Percentiles rank a stretch among this genome's conserved stretches.
These are phyloP conservation scores for Chlorella sp. DNA, from an alignment of 139 green algal genomes.

Conservation along the genomic window DNA sequence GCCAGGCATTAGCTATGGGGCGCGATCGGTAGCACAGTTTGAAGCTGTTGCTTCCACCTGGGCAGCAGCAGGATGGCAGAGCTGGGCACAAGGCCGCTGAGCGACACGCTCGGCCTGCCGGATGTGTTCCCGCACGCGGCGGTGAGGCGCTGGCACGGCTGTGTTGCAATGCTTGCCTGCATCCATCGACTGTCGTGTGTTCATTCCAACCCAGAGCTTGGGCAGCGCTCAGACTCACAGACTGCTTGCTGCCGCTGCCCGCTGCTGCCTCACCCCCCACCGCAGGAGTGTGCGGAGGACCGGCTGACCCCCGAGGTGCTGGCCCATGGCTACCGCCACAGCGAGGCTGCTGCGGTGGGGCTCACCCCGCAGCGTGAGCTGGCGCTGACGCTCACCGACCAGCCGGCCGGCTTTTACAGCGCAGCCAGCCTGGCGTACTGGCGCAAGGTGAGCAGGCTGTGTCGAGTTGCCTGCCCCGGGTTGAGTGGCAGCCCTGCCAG, in stretches of 20 bases:
- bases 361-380: constrained; percentile 15
- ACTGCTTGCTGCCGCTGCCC: background rate
- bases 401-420: constrained; percentile 13
- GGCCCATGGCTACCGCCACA: constrained; percentile 18
- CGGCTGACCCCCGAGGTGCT: constrained; percentile 15
- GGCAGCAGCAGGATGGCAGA: no score
- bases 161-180: no score
- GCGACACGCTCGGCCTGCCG: constrained; percentile 9
- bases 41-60: no score
- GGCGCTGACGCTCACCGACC: constrained; percentile 19
- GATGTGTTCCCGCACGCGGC: constrained; percentile 14
- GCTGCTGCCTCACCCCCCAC: background rate
- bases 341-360: constrained; percentile 3
- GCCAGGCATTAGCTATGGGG: no score
- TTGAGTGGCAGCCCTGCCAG: no score
- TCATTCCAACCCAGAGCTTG: no score
- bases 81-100: background rate
- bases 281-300: constrained; percentile 29
- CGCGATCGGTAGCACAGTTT: no score
- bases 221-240: no score
- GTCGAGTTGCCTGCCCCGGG: no score
- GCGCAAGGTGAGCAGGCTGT: constrained; percentile 16
- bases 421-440: constrained; percentile 4
- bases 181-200: no score
- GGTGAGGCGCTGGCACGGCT: background rate